phyloP scores from a whole-genome alignment of 768 basidiomycete genomes.

The Hysterangium stoloniferum region DNA sequence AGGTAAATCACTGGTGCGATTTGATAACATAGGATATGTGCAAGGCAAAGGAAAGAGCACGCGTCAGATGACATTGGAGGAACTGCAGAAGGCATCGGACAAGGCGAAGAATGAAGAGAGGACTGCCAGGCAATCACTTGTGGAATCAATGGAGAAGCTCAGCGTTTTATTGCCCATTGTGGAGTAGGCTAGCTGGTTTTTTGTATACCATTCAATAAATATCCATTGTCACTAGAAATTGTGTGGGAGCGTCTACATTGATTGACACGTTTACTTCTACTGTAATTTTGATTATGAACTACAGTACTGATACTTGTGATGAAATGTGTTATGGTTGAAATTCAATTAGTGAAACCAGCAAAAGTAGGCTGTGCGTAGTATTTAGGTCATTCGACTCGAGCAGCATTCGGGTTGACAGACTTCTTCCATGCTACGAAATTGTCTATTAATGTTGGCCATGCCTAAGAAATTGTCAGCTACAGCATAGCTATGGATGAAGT shows the following conservation, averaged over 20 bases:
- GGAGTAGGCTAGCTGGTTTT: neutral
- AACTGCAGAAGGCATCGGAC: conserved; percentile 65
- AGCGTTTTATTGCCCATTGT: conserved; percentile 40
- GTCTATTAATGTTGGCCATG: conserved; percentile 79
- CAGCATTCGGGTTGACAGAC: neutral
- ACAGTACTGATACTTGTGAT: too few species aligned
- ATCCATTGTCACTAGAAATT: too few species aligned
- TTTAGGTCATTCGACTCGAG: too few species aligned
- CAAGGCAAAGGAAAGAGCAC: conserved; percentile 32
- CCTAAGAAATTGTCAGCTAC: conserved; percentile 30
- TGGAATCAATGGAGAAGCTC: conserved; percentile 66
- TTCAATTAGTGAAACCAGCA: too few species aligned
- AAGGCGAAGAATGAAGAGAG: conserved; percentile 65
- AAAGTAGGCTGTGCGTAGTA: too few species aligned
- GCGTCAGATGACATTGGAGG: conserved; percentile 54
- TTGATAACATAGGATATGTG: conserved; percentile 56
- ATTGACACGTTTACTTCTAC: too few species aligned
- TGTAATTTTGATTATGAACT: too few species aligned
- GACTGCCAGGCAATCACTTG: conserved; percentile 67
- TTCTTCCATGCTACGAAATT: conserved; percentile 69
- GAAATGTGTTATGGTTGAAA: too few species aligned
- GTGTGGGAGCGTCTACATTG: too few species aligned
- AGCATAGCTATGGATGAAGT: conserved; percentile 3
- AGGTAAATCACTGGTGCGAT: conserved; percentile 58
- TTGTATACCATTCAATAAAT: too few species aligned